Percentiles rank a stretch among this genome's conserved stretches.
These are phyloP conservation scores for Trichoderma gamsii DNA, from an alignment of 495 filamentous ascomycete genomes.

Conservation along the genomic window DNA sequence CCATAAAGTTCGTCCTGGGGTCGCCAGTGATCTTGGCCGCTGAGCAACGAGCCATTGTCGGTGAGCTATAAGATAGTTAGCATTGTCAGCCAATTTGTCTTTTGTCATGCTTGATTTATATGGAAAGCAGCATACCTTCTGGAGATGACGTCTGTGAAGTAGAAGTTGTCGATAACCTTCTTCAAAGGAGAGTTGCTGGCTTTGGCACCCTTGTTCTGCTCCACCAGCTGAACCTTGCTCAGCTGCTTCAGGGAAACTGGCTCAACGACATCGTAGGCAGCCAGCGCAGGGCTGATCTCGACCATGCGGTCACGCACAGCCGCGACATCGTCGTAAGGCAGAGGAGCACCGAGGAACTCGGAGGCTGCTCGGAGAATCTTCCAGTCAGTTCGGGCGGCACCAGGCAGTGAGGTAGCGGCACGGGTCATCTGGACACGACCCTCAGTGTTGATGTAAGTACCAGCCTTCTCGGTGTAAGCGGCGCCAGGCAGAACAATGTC, in stretches of 20 bases:
- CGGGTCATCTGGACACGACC: constrained; percentile 90
- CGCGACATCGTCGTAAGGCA: constrained; percentile 90
- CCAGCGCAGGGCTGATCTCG: constrained; percentile 83
- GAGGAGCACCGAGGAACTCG: constrained; percentile 80
- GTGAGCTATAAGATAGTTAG: constrained; percentile 57
- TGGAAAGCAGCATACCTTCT: constrained; percentile 59
- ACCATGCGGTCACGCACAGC: constrained; percentile 85
- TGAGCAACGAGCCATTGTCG: constrained; percentile 94
- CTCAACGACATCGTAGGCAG: constrained; percentile 87
- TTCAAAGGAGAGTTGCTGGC: constrained; percentile 60
- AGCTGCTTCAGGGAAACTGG: constrained; percentile 60
- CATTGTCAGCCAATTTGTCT: neutral
- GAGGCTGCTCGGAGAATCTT: constrained; percentile 90
- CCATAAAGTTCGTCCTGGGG: constrained; percentile 81
- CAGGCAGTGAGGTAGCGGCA: constrained; percentile 75
- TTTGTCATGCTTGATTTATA: neutral
- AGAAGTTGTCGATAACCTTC: constrained; percentile 89
- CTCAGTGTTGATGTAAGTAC: constrained; percentile 95
- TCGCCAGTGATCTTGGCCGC: constrained; percentile 67
- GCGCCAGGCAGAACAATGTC: constrained; percentile 91
- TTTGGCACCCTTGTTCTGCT: constrained; percentile 85
- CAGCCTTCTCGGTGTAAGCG: constrained; percentile 96
- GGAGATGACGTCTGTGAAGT: constrained; percentile 92
- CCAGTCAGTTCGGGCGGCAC: constrained; percentile 92
- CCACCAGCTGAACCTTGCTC: constrained; percentile 86